Evolutionary conservation across 2,329 filamentous ascomycete genomes (phyloP), one percentile per base, ranked within the genome.

Genomic region (Ceratocystis cubensis): DNA sequence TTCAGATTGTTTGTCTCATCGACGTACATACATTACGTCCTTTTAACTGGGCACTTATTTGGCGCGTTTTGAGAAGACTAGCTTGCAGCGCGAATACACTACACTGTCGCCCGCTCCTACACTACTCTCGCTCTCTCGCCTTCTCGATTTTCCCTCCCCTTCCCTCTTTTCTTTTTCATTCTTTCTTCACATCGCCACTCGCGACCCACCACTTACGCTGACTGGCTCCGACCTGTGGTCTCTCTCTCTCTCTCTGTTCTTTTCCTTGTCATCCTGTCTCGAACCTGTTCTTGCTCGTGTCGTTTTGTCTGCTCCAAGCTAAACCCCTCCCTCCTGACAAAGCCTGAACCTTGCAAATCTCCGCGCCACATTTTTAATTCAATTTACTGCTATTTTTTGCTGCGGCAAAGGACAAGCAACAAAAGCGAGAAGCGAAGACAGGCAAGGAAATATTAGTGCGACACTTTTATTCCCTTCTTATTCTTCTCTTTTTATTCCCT

Each of bases 301-400:
- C 46, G 20, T 48, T 48, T 22, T 20, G 46, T 25, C 48, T 25
- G 20, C 48, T 15, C 20, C 48, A 53, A 25, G 37, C 37, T 25
- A 53, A 28, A 53, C 53, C 53, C 28, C 53, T 57, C 53, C 37
- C 37, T 41, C 37, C 37, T 41, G 13, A 57, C 13, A 25, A n/a
- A 59, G 56, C 56, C 56, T 37, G 28, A n/a, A 59, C 56, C 56
- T 37, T 59, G 56, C 25, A 30, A 8, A 37, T 59, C 17, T 59
- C 56, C 56, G 28, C 56, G 56, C 56, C 56, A 59, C 56, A 33
- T n/a, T 59, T n/a, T 37, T 59, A 59, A 59, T 20, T 33, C 56
- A 37, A 33, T 59, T 59, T 59, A 59, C 6, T 59, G 56, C 56
- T 59, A 59, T 59, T 59, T 59, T 59, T 59, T 59, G 17, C 56